These are phyloP conservation scores for Asterophora parasitica DNA, from an alignment of 768 basidiomycete genomes.

Conservation along the genomic window DNA sequence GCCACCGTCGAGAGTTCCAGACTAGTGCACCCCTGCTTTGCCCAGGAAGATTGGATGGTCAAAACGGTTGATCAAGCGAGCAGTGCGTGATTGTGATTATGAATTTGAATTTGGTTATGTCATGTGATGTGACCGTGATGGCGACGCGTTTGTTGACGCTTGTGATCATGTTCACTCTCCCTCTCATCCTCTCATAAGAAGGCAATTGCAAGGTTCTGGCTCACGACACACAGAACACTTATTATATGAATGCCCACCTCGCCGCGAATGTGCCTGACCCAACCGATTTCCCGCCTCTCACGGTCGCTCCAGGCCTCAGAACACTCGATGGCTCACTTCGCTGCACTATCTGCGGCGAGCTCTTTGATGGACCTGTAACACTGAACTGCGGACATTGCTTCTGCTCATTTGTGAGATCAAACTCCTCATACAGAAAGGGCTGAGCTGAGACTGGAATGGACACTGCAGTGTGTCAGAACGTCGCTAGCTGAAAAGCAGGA, in stretches of 20 bases:
- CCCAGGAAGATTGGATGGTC: no score
- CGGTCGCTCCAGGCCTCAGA: conserved; percentile 48
- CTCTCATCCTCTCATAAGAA: no score
- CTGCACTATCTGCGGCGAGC: conserved; percentile 74
- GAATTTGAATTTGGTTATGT: no score
- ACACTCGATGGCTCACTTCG: conserved; percentile 60
- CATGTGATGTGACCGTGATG: no score
- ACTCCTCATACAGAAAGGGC: conserved; percentile 4
- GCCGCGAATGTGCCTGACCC: conserved; percentile 50
- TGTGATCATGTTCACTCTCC: no score
- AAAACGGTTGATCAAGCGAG: no score
- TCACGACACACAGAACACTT: conserved; percentile 23
- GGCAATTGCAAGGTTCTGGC: background rate
- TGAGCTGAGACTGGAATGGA: background rate
- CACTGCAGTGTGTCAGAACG: conserved; percentile 62
- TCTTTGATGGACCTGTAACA: conserved; percentile 68
- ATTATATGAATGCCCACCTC: conserved; percentile 17
- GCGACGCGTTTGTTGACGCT: background rate
- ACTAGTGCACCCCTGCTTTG: no score
- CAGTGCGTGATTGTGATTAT: no score
- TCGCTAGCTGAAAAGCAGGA: conserved; percentile 54
- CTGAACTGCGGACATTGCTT: conserved; percentile 78
- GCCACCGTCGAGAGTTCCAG: no score
- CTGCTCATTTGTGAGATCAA: conserved; percentile 61
- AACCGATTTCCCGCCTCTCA: conserved; percentile 57